phyloP scores from a whole-genome alignment of 2,329 filamentous ascomycete genomes.

The Hypomyces rosellus region DNA sequence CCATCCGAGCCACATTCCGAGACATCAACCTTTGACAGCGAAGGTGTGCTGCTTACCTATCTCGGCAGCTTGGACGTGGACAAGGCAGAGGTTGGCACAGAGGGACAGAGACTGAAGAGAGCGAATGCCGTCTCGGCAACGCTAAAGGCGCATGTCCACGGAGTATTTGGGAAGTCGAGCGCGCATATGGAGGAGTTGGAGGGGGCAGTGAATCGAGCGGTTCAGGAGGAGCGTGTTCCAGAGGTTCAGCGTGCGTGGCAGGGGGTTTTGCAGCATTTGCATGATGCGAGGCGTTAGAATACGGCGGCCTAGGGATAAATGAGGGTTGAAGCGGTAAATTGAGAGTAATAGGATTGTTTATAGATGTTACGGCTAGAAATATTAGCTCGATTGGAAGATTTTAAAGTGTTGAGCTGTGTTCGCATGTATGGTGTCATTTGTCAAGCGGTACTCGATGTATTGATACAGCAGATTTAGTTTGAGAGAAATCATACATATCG shows the following conservation, averaged over 20 bases:
- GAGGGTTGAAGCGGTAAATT: too few relatives aligned
- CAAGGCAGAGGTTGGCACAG: constrained; percentile 40
- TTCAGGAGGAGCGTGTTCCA: constrained; percentile 35
- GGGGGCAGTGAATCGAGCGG: constrained; percentile 28
- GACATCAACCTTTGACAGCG: constrained; percentile 12
- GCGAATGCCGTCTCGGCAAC: constrained; percentile 40
- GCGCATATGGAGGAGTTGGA: constrained; percentile 24
- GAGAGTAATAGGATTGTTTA: too few relatives aligned
- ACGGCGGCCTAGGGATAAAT: background rate
- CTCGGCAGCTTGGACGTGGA: constrained; percentile 42
- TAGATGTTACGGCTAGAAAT: too few relatives aligned
- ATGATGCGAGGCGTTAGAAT: constrained; percentile 5
- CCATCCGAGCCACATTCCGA: constrained; percentile 17
- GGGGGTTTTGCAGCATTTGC: constrained; percentile 27
- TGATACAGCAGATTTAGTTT: too few relatives aligned
- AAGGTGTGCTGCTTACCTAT: constrained; percentile 29
- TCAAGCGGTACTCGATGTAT: too few relatives aligned
- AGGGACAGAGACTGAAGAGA: constrained; percentile 44
- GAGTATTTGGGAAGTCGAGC: constrained; percentile 32
- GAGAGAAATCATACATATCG: too few relatives aligned
- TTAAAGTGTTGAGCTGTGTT: too few relatives aligned
- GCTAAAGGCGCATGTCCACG: constrained; percentile 35
- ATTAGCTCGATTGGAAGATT: too few relatives aligned
- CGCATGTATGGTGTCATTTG: too few relatives aligned
- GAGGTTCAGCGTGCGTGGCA: constrained; percentile 41